Conservation (phyloP, 2,329 filamentous ascomycete species). For the Xenoacremonium recifei region DNA sequence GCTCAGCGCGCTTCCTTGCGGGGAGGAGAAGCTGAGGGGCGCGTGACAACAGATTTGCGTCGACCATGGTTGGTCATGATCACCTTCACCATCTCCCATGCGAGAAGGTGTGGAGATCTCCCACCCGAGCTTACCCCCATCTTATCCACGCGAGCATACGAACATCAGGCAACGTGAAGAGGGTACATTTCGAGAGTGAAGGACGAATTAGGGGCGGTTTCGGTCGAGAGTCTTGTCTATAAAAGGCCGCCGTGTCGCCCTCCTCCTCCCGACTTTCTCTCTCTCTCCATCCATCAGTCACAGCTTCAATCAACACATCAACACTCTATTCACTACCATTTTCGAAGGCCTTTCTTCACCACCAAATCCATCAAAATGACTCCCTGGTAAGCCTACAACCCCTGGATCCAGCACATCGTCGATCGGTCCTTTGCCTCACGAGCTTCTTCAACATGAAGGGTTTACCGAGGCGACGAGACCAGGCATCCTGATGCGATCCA, state of each 20-base stretch:
- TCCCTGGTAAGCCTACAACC: slow-evolving; percentile 24
- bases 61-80: slow-evolving; percentile 13
- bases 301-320: slow-evolving; percentile 13
- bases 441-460: neutral
- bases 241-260: slow-evolving; percentile 21
- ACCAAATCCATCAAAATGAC: slow-evolving; percentile 26
- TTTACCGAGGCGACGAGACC: neutral
- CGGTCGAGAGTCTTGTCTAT: slow-evolving; percentile 21
- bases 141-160: slow-evolving; percentile 9
- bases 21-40: slow-evolving; percentile 19
- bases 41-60: slow-evolving; percentile 11
- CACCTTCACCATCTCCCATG: slow-evolving; percentile 13
- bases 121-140: slow-evolving; percentile 16
- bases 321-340: slow-evolving; percentile 15
- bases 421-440: slow-evolving; percentile 3
- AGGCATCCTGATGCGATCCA: neutral
- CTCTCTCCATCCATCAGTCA: slow-evolving; percentile 24
- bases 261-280: slow-evolving; percentile 10
- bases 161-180: slow-evolving; percentile 22
- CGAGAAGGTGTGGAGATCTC: slow-evolving; percentile 15
- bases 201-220: slow-evolving; percentile 4
- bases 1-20: slow-evolving; percentile 14
- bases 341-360: slow-evolving; percentile 23
- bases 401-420: neutral
- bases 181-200: slow-evolving; percentile 6